Base-by-base conservation (phyloP, 1,139 yeast genomes). In the Suhomyces wounanorum region DNA sequence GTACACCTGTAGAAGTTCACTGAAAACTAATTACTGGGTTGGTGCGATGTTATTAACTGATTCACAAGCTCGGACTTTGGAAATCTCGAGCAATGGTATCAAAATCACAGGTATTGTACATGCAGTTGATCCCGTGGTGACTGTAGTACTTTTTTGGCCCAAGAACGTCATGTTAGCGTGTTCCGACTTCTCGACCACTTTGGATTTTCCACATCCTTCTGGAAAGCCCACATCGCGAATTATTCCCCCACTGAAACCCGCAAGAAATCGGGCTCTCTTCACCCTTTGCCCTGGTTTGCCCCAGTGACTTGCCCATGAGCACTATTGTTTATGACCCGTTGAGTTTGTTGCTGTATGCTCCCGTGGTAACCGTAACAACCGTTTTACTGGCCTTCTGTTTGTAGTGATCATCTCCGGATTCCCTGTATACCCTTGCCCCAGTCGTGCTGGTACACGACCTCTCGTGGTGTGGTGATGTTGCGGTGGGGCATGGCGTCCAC, bases 391-490 rank as follows among this genome's bases (percentile, higher is more conserved):
- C n/a, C 33, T 3, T 30, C 33, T 30, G 30, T 3, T 10, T 26
- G 30, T 21, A 21, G 23, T 26, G 30, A 26, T n/a, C 33, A 30
- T 30, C 14, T 11, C 13, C 33, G 7, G 14, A n/a, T 16, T 40
- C 17, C 33, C 42, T 26, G 21, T 16, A 26, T 26, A 14, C 42
- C 21, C 30, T 28, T 23, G 33, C 33, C 33, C 33, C 33, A 30
- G 33, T 7, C 33, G 3, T 6, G n/a, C 14, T 5, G 14, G 33
- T n/a, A 37, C 49, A 46, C 49, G 49, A 46, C 49, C 39, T 11
- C 38, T 11, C 38, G 23, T 44, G 38, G 35, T 39, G 48, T 40
- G 44, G 43, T 45, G 43, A 40, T 45, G 35, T 45, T 45, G 48
- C 48, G 48, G 48, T 45, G 44, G 47, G 47, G 47, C 30, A 17